Evolutionary conservation across 208 protist species (phyloP), one percentile per base, ranked within the genome.

Genomic region (Leishmania braziliensis): DNA sequence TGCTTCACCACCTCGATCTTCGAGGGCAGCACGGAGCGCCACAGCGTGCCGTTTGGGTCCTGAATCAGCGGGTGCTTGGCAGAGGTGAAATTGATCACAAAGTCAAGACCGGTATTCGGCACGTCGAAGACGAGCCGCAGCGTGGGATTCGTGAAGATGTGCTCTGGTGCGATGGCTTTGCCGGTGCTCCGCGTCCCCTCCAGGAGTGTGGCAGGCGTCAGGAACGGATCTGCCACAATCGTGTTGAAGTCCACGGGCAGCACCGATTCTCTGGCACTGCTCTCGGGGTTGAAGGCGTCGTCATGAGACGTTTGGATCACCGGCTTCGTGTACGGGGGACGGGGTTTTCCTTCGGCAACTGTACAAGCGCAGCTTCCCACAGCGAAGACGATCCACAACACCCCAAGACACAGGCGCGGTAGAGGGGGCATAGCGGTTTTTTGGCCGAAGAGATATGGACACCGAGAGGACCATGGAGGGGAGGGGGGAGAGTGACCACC

Each of bases 31-130:
- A 68, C 71, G 12, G 75, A 53, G 51, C 54, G 79, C 81, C 81
- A 84, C 70, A 84, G 71, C 66, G 66, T 80, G 33, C 75, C 76
- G 70, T 74, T 78, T 36, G 58, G 76, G 54, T 81, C 81, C 58
- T 73, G 81, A 16, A 84, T 26, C 1, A 84, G 46, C 1, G 81
- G 76, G 53, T 77, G 80, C 56, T 53, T 46, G 58, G 23, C 81
- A 16, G 81, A 80, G 29, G 76, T 80, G 58, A 84, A 50, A 29
- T 84, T 80, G 46, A 84, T 69, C 60, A 80, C 76, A 56, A 84
- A 84, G 69, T 84, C 81, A 58, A 84, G 70, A 14, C 81, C 81
- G 4, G 81, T 76, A 39, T 84, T 84, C 29, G 76, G 81, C 56
- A 84, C 81, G 68, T 84, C 81, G 54, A 84, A 84, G 29, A 77